Conservation (phyloP, 164 flowering plant species). For the Platanus orientalis region DNA sequence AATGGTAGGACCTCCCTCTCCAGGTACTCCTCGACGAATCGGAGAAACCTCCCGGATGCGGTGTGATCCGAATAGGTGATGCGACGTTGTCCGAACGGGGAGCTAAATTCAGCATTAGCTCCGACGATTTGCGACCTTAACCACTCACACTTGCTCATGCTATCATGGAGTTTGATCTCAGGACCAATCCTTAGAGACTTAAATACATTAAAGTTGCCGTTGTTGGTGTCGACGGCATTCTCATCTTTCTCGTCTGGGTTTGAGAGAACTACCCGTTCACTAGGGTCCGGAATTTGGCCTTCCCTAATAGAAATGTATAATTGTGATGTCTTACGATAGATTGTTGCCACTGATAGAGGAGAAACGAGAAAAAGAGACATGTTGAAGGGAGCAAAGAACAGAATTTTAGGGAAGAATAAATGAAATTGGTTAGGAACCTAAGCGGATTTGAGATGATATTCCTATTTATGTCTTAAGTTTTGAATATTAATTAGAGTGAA, state of each 20-base stretch:
- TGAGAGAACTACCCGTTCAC: neutral
- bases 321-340: neutral
- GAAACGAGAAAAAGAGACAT: neutral
- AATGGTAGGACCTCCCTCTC: constrained; percentile 12
- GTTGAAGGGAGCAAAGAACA: too few species aligned
- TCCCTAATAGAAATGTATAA: neutral
- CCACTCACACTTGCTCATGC: constrained; percentile 3
- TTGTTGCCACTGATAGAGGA: neutral
- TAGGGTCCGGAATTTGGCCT: neutral
- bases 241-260: neutral
- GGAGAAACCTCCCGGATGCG: constrained; percentile 13
- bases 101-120: constrained; percentile 1
- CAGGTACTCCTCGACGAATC: constrained; percentile 7
- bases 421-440: too few species aligned
- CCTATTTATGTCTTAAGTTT: too few species aligned
- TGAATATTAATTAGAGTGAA: too few species aligned
- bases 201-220: neutral
- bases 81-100: constrained; percentile 13
- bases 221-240: neutral
- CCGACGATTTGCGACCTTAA: constrained; percentile 10
- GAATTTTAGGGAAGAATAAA: neutral
- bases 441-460: too few species aligned
- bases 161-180: neutral
- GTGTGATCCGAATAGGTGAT: constrained; percentile 14
- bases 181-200: neutral